phyloP scores from a whole-genome alignment of 805 yeast genomes.

The Priceomyces castillae region DNA sequence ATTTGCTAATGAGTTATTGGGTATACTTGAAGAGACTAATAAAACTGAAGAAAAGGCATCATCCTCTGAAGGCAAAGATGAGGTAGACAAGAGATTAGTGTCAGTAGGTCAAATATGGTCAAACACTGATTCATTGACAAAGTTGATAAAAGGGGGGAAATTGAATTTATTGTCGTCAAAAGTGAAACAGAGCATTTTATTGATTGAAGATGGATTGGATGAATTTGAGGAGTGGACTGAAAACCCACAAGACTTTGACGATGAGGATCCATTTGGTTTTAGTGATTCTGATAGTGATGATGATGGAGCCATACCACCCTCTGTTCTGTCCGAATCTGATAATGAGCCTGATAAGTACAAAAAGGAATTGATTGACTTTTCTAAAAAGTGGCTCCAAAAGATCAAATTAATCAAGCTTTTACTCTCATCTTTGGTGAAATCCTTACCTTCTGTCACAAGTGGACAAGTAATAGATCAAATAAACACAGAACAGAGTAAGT shows the following conservation, averaged over 20 bases:
- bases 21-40: slow-evolving; percentile 11
- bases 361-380: slow-evolving; percentile 35
- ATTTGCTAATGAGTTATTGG: slow-evolving; percentile 15
- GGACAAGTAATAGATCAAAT: slow-evolving; percentile 50
- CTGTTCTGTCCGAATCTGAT: slow-evolving; percentile 9
- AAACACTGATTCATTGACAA: slow-evolving; percentile 50
- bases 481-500: slow-evolving; percentile 36
- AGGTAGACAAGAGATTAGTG: slow-evolving; percentile 43
- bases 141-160: slow-evolving; percentile 47
- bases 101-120: slow-evolving; percentile 72
- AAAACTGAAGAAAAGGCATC: slow-evolving; percentile 8
- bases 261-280: slow-evolving; percentile 54
- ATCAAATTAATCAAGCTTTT: slow-evolving; percentile 57
- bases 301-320: slow-evolving; percentile 11
- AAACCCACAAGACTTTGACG: slow-evolving; percentile 49
- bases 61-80: slow-evolving; percentile 14
- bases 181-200: slow-evolving; percentile 40
- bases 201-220: slow-evolving; percentile 60
- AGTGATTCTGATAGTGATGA: slow-evolving; percentile 33
- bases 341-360: slow-evolving; percentile 27
- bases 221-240: slow-evolving; percentile 71
- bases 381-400: slow-evolving; percentile 50
- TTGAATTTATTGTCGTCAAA: slow-evolving; percentile 50
- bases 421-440: slow-evolving; percentile 55
- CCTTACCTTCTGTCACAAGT: slow-evolving; percentile 46